Conservation (phyloP, 2,329 filamentous ascomycete genomes). For the Xylariaceae sp. region DNA sequence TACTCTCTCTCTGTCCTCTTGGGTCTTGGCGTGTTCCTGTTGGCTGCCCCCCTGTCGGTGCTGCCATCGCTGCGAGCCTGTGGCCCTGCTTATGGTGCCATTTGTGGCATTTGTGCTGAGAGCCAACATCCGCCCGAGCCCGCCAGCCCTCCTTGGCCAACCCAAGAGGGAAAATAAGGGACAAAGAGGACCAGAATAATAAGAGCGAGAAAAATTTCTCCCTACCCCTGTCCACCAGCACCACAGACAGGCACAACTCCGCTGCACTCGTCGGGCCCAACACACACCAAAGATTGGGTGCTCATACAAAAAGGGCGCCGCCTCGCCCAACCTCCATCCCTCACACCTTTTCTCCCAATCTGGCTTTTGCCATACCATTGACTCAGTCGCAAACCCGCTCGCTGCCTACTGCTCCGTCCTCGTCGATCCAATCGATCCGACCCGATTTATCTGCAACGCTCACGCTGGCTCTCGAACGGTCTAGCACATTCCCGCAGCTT, state of each 20-base stretch:
- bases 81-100: too few species aligned
- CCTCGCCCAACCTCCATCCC: constrained; percentile 24
- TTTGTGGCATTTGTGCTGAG: too few species aligned
- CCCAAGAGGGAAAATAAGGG: background rate
- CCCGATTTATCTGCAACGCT: background rate
- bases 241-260: too few species aligned
- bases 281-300: constrained; percentile 7
- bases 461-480: constrained; percentile 34
- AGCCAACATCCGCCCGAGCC: too few species aligned
- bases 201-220: constrained; percentile 2
- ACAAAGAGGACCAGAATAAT: background rate
- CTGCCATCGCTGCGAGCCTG: too few species aligned
- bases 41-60: too few species aligned
- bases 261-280: too few species aligned
- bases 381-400: constrained; percentile 18
- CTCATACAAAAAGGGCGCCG: constrained; percentile 19
- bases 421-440: constrained; percentile 12
- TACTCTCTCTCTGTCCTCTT: constrained; percentile 5
- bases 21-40: constrained; percentile 1
- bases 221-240: background rate
- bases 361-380: constrained; percentile 30
- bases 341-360: constrained; percentile 24
- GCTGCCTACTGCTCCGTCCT: constrained; percentile 8
- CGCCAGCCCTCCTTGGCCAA: background rate
- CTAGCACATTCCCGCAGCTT: constrained; percentile 36